phyloP scores from a whole-genome alignment of 78 protist genomes.

The Dictyostelium brefeldianum region DNA sequence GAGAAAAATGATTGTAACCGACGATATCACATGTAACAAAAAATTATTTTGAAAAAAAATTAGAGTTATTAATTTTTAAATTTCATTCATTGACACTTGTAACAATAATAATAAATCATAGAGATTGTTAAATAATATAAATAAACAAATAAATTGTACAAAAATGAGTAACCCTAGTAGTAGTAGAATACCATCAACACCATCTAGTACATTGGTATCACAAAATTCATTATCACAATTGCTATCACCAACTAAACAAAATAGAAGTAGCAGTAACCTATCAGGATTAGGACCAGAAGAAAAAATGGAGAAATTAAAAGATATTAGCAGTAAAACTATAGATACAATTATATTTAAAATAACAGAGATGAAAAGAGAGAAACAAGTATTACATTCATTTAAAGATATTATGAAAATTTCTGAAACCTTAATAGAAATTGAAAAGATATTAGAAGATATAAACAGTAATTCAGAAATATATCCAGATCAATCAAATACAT shows the following conservation, averaged over 20 bases:
- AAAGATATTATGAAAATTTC: constrained; percentile 71
- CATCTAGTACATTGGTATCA: not conserved
- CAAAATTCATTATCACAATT: not conserved
- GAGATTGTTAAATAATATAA: not conserved
- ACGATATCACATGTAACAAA: too few species aligned
- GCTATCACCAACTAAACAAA: not conserved
- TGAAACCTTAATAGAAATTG: constrained; percentile 55
- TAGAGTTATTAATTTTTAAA: too few species aligned
- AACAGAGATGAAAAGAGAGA: constrained; percentile 71
- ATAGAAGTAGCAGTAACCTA: not conserved
- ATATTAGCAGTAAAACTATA: constrained; percentile 65
- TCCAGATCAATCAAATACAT: not conserved
- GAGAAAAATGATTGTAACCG: too few species aligned
- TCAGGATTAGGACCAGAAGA: constrained; percentile 9
- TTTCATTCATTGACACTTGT: too few species aligned
- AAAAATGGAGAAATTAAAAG: constrained; percentile 61
- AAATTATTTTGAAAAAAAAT: too few species aligned
- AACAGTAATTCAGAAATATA: not conserved
- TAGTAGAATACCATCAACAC: constrained; percentile 9
- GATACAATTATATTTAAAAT: constrained; percentile 56
- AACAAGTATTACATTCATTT: constrained; percentile 63
- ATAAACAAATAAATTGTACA: not conserved
- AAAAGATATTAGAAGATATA: constrained; percentile 27
- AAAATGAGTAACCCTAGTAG: not conserved
- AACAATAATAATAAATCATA: too few species aligned